Percentiles rank a stretch among this genome's conserved stretches.
These are phyloP conservation scores for Ampelocalamus luodianensis DNA, from an alignment of 176 grass and related monocot genomes.

Conservation along the genomic window DNA sequence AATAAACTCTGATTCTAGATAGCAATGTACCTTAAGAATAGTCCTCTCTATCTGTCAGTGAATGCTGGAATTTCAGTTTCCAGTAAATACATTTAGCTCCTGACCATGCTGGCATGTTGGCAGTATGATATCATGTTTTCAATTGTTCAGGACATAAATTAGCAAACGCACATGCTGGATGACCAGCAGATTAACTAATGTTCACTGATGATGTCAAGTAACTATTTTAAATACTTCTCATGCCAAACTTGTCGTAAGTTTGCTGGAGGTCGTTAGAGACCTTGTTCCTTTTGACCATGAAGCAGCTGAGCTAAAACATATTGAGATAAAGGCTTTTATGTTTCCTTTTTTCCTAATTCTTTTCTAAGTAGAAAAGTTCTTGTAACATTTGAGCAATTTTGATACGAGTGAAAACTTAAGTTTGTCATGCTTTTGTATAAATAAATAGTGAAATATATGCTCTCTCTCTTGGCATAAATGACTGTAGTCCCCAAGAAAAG, in stretches of 20 bases:
- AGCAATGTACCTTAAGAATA: slow-evolving; percentile 23
- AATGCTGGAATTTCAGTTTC: background rate
- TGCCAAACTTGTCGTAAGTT: background rate
- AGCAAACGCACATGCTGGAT: background rate
- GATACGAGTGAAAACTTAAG: background rate
- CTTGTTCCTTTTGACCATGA: background rate
- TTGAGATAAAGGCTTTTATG: background rate
- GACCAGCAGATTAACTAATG: background rate
- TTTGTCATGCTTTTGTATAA: no score
- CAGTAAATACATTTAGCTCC: slow-evolving; percentile 3
- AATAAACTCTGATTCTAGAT: slow-evolving; percentile 36
- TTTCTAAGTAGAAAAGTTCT: background rate
- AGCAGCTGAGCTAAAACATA: background rate
- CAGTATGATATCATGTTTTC: background rate
- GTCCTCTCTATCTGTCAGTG: background rate
- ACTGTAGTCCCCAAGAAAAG: no score
- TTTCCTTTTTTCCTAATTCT: background rate
- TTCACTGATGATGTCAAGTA: background rate
- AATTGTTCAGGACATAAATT: background rate
- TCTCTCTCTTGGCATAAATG: no score
- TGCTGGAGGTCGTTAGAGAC: background rate
- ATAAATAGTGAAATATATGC: no score
- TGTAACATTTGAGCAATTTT: background rate
- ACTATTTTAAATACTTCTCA: background rate
- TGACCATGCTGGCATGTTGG: background rate